A percentile compares a stretch with the other conserved stretches of the same genome.
phyloP scores from a whole-genome alignment of 2,329 filamentous ascomycete species.

The Pseudocercospora cruenta region DNA sequence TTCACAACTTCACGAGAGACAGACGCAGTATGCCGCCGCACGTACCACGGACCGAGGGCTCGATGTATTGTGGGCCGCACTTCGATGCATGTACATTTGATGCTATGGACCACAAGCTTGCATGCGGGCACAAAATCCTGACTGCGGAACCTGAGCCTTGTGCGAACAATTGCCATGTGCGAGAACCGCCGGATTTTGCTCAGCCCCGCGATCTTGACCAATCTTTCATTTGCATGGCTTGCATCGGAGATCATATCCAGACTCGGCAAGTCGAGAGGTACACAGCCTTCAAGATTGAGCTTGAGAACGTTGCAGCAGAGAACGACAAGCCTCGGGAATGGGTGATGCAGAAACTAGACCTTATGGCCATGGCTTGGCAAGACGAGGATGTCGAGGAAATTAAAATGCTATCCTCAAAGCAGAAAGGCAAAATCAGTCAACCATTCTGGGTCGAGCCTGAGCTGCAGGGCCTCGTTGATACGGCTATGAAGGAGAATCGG shows the following conservation, averaged over 20 bases:
- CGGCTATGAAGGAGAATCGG: background rate
- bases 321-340: slow-evolving; percentile 6
- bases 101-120: slow-evolving; percentile 16
- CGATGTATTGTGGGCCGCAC: slow-evolving; percentile 9
- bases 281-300: background rate
- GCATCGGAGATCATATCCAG: slow-evolving; percentile 15
- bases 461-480: slow-evolving; percentile 10
- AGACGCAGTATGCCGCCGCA: background rate
- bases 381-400: slow-evolving; percentile 20
- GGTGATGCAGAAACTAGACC: slow-evolving; percentile 12
- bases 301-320: slow-evolving; percentile 9
- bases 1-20: background rate
- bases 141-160: slow-evolving; percentile 14
- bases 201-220: slow-evolving; percentile 19
- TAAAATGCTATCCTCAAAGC: slow-evolving; percentile 10
- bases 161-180: slow-evolving; percentile 14
- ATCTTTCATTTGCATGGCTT: slow-evolving; percentile 14
- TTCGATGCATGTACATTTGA: slow-evolving; percentile 18
- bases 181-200: slow-evolving; percentile 8
- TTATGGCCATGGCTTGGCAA: slow-evolving; percentile 17
- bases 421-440: slow-evolving; percentile 5
- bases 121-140: slow-evolving; percentile 18
- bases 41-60: slow-evolving; percentile 4
- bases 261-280: background rate
- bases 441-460: slow-evolving; percentile 18